These are phyloP conservation scores for Delonix regia DNA, from an alignment of 306 rosid genomes.

Conservation along the genomic window DNA sequence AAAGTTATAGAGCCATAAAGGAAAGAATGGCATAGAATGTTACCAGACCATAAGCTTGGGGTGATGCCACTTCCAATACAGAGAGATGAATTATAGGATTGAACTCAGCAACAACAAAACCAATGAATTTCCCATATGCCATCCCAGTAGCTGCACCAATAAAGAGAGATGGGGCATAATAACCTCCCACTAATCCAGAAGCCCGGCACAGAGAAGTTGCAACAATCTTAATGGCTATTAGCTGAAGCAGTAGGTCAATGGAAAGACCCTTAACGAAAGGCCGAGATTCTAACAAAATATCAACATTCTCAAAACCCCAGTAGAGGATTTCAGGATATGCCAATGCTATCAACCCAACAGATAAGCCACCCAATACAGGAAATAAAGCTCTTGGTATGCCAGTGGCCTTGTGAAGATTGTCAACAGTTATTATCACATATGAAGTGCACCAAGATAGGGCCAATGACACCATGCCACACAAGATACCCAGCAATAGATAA, in stretches of 20 bases:
- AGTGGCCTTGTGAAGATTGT: conserved; percentile 60
- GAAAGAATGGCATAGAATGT: conserved; percentile 37
- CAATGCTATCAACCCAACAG: conserved; percentile 86
- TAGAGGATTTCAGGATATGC: conserved; percentile 90
- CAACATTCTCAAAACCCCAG: conserved; percentile 96
- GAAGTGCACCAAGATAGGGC: conserved; percentile 82
- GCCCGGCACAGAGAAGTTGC: conserved; percentile 92
- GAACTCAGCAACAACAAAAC: conserved; percentile 63
- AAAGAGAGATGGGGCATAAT: conserved; percentile 94
- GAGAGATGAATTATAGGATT: conserved; percentile 62
- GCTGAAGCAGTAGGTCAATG: conserved; percentile 78
- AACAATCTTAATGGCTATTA: conserved; percentile 75
- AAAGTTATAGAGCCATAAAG: conserved; percentile 22
- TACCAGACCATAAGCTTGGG: conserved; percentile 98
- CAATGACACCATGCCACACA: conserved; percentile 87
- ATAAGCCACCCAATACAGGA: conserved; percentile 82
- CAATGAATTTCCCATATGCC: conserved; percentile 84
- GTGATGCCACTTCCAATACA: conserved; percentile 88
- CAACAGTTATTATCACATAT: conserved; percentile 60
- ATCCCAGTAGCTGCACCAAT: conserved; percentile 95
- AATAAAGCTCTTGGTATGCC: conserved; percentile 64
- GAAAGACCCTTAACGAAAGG: conserved; percentile 78
- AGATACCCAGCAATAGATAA: conserved; percentile 83
- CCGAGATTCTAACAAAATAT: conserved; percentile 87
- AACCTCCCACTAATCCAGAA: conserved; percentile 94